phyloP scores from a whole-genome alignment of 257 asterid species.

The Nyctanthes arbortristis region DNA sequence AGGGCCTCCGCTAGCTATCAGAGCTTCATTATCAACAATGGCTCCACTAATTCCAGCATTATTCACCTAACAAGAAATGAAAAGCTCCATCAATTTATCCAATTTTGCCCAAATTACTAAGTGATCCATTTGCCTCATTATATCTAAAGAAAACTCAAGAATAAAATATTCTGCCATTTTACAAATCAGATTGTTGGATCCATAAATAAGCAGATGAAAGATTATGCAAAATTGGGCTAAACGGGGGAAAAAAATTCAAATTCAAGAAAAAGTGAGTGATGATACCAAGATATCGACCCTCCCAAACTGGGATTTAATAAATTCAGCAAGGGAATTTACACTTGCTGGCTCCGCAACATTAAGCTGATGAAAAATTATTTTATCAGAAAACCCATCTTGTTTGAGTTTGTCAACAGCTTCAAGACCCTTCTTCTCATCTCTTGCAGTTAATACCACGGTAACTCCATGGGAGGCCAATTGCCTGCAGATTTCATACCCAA shows the following conservation, averaged over 20 bases:
- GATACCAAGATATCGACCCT: constrained; percentile 56
- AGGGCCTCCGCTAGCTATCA: constrained; percentile 12
- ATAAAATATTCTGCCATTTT: background rate
- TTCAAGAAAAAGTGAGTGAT: too few relatives aligned
- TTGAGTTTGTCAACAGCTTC: constrained; percentile 52
- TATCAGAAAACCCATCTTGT: constrained; percentile 19
- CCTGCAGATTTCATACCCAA: constrained; percentile 53
- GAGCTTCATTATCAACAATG: constrained; percentile 28
- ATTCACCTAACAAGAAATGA: constrained; percentile 51
- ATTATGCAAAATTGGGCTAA: too few relatives aligned
- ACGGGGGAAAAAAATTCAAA: too few relatives aligned
- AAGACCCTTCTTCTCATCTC: constrained; percentile 50
- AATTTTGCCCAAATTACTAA: too few relatives aligned
- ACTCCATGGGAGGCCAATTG: constrained; percentile 52
- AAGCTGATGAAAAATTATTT: constrained; percentile 53
- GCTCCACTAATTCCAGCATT: constrained; percentile 58
- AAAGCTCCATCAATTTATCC: background rate
- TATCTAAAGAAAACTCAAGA: too few relatives aligned
- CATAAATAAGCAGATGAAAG: too few relatives aligned
- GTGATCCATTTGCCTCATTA: too few relatives aligned
- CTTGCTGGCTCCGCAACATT: constrained; percentile 39
- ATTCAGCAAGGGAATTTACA: constrained; percentile 39
- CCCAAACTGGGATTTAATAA: constrained; percentile 36
- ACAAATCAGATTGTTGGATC: too few relatives aligned
- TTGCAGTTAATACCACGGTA: constrained; percentile 50